Percentiles rank a stretch among this genome's conserved stretches.
Evolutionary conservation across 495 filamentous ascomycete species (phyloP).

Genomic region (Usnea hakonensis): DNA sequence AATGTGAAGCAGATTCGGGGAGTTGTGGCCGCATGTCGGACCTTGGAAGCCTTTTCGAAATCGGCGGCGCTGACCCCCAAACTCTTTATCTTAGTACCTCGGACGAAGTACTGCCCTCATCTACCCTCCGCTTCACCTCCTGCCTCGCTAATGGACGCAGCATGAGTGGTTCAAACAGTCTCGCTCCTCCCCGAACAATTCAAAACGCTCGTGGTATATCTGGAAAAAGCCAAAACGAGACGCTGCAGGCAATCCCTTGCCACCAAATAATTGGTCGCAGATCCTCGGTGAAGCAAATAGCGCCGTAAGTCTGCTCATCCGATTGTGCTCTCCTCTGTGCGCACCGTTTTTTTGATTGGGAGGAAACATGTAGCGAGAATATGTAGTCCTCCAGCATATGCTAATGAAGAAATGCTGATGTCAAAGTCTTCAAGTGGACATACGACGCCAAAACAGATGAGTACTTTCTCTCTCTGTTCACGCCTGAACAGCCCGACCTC

Average conservation of each 20-base stretch:
- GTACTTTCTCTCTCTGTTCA: slow-evolving; percentile 60
- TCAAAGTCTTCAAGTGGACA: slow-evolving; percentile 37
- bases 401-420: background rate
- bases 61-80: background rate
- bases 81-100: slow-evolving; percentile 30
- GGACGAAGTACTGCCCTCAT: slow-evolving; percentile 27
- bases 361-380: background rate
- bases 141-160: slow-evolving; percentile 20
- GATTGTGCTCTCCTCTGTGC: background rate
- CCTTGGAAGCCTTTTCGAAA: background rate
- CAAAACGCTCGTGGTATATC: slow-evolving; percentile 56
- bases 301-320: slow-evolving; percentile 21
- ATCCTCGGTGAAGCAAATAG: slow-evolving; percentile 45
- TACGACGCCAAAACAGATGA: slow-evolving; percentile 52
- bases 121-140: background rate
- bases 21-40: background rate
- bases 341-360: background rate
- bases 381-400: background rate
- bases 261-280: slow-evolving; percentile 53
- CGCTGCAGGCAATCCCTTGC: slow-evolving; percentile 41
- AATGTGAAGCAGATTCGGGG: background rate
- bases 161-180: slow-evolving; percentile 53
- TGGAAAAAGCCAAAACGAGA: slow-evolving; percentile 47
- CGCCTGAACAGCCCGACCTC: slow-evolving; percentile 55
- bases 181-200: slow-evolving; percentile 35